Percentiles rank a stretch among this genome's conserved stretches.
phyloP scores from a whole-genome alignment of 2,329 filamentous ascomycete genomes.

The Diaporthe longicolla region DNA sequence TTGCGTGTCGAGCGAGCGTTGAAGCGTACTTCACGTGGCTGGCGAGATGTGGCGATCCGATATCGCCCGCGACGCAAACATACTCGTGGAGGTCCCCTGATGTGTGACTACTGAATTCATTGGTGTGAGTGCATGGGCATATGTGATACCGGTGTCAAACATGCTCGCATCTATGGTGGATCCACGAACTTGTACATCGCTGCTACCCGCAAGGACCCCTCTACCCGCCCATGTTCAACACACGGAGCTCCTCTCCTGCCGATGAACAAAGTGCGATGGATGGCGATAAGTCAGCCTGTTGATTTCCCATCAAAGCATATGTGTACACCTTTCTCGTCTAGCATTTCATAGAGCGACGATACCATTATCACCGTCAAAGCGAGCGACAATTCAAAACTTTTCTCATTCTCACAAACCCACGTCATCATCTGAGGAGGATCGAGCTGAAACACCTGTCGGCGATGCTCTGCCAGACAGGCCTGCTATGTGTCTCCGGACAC shows the following conservation, averaged over 20 bases:
- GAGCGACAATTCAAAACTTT: slow-evolving; percentile 16
- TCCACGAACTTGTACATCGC: neutral
- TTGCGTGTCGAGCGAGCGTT: neutral
- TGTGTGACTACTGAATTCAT: neutral
- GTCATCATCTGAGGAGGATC: neutral
- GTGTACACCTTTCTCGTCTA: neutral
- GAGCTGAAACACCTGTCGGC: neutral
- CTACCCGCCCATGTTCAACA: neutral
- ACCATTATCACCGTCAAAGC: slow-evolving; percentile 21
- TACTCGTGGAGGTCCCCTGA: neutral
- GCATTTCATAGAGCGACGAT: slow-evolving; percentile 34
- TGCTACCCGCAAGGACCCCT: neutral
- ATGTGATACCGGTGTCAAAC: neutral
- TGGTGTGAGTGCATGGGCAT: neutral
- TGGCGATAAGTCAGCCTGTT: neutral
- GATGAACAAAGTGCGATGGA: neutral
- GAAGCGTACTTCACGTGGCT: no score
- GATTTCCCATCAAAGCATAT: neutral
- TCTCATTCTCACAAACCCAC: neutral
- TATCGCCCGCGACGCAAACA: neutral
- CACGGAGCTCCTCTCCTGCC: neutral
- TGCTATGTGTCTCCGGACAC: neutral
- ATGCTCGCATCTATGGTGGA: neutral
- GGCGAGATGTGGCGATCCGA: neutral
- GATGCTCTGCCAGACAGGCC: neutral